These are phyloP conservation scores for Peziza echinospora DNA, from an alignment of 495 filamentous ascomycete genomes.

Conservation along the genomic window DNA sequence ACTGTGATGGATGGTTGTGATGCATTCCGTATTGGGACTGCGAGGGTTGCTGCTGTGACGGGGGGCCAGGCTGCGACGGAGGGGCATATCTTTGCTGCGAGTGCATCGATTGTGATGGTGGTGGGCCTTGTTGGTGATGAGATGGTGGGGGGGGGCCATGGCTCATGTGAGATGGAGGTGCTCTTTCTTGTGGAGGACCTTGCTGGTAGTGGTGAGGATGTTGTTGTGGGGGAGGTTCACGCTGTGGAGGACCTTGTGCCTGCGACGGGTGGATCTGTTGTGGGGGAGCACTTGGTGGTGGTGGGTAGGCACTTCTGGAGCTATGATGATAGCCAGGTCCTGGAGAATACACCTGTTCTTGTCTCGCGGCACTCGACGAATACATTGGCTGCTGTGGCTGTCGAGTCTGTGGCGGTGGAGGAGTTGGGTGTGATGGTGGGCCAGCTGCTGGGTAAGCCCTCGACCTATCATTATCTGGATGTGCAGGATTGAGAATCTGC, in stretches of 20 bases:
- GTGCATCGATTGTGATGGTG: too few species aligned
- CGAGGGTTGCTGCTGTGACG: too few species aligned
- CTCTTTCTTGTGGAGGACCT: neutral
- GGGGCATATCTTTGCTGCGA: too few species aligned
- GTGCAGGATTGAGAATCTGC: neutral
- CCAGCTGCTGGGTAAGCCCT: neutral
- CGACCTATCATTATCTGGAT: neutral
- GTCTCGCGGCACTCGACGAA: neutral
- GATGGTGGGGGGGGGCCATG: neutral
- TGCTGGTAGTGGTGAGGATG: neutral
- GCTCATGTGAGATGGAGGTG: neutral
- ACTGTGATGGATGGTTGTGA: too few species aligned
- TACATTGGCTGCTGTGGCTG: neutral
- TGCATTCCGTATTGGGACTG: too few species aligned
- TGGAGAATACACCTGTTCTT: neutral
- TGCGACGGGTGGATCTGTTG: too few species aligned
- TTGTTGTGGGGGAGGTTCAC: neutral
- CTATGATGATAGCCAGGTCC: neutral
- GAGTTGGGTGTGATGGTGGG: neutral
- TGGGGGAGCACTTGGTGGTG: neutral
- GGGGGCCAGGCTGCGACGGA: too few species aligned
- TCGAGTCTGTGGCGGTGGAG: neutral
- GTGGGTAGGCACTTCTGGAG: neutral
- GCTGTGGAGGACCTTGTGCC: neutral
- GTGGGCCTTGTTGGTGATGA: neutral